Evolutionary conservation across 1,139 yeast genomes (phyloP).

Genomic region (Groenewaldozyma sp.): DNA sequence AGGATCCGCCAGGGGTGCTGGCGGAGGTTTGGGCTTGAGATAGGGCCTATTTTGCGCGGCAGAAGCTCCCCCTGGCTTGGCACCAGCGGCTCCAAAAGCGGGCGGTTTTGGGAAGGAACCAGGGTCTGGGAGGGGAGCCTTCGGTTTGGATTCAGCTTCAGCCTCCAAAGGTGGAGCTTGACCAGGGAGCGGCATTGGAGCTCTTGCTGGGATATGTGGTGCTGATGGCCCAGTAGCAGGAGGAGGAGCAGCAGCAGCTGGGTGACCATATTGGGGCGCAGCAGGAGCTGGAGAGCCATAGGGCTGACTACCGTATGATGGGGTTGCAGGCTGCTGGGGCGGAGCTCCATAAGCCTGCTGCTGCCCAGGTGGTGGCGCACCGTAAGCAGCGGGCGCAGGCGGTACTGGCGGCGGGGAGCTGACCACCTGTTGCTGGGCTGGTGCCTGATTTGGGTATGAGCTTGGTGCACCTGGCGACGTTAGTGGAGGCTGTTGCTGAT

Average conservation of each 20-base stretch:
- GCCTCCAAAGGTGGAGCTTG: too few relatives aligned
- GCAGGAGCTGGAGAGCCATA: slow-evolving; percentile 6
- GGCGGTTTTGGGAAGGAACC: slow-evolving; percentile 40
- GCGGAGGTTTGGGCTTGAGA: too few relatives aligned
- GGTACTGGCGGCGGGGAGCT: slow-evolving; percentile 3
- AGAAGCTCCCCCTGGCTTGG: neutral
- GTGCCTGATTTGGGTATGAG: slow-evolving; percentile 6
- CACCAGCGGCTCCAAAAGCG: slow-evolving; percentile 13
- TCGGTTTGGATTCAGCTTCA: slow-evolving; percentile 7
- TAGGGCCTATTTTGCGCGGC: too few relatives aligned
- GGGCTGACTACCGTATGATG: neutral
- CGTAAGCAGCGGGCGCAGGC: slow-evolving; percentile 4
- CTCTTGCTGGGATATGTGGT: too few relatives aligned
- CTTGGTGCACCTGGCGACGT: slow-evolving; percentile 4
- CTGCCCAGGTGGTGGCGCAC: slow-evolving; percentile 3
- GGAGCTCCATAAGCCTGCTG: neutral
- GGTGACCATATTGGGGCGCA: neutral
- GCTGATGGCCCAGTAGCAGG: slow-evolving; percentile 5
- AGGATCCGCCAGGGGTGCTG: slow-evolving; percentile 31
- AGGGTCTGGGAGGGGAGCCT: slow-evolving; percentile 32
- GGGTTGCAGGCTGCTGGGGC: neutral
- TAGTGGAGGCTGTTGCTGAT: slow-evolving; percentile 2
- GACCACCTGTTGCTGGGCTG: slow-evolving; percentile 3
- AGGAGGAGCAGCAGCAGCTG: neutral
- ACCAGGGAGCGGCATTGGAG: too few relatives aligned